Conservation (phyloP, 2,329 filamentous ascomycete species). For the Aaosphaeria arxii region DNA sequence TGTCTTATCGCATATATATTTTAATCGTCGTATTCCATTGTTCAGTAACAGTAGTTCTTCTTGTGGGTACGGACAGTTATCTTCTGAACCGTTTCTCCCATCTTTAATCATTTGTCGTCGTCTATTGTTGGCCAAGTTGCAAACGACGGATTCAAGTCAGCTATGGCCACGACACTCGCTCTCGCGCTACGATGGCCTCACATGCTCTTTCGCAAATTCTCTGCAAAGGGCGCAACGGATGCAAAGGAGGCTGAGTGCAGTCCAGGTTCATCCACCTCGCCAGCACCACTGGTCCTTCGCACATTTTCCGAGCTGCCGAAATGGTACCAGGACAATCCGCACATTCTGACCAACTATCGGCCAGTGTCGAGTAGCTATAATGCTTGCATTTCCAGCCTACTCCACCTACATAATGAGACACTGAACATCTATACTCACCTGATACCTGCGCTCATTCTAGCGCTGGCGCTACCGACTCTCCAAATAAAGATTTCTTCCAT, state of each 20-base stretch:
- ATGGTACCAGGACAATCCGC: constrained; percentile 60
- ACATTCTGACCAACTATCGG: constrained; percentile 63
- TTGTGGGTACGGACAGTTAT: too few relatives aligned
- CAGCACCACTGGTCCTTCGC: constrained; percentile 13
- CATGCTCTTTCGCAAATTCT: constrained; percentile 10
- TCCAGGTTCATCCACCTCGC: constrained; percentile 1
- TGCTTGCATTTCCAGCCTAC: constrained; percentile 54
- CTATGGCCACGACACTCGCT: constrained; percentile 8
- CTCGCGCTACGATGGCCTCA: constrained; percentile 13
- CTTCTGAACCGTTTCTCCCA: too few relatives aligned
- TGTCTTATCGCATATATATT: too few relatives aligned
- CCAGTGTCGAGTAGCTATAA: constrained; percentile 58
- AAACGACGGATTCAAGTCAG: too few relatives aligned
- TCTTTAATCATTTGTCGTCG: too few relatives aligned
- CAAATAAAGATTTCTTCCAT: constrained; percentile 16
- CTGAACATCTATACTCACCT: constrained; percentile 70
- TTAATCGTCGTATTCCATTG: too few relatives aligned
- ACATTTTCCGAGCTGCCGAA: constrained; percentile 33
- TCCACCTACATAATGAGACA: constrained; percentile 63
- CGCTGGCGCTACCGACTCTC: constrained; percentile 15
- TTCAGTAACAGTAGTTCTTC: too few relatives aligned
- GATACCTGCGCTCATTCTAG: constrained; percentile 30
- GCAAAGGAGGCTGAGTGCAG: constrained; percentile 1
- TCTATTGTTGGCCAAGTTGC: too few relatives aligned
- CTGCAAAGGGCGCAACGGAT: not conserved